These are phyloP conservation scores for Dactylellina leptospora DNA, from an alignment of 2,329 filamentous ascomycete genomes.

Conservation along the genomic window DNA sequence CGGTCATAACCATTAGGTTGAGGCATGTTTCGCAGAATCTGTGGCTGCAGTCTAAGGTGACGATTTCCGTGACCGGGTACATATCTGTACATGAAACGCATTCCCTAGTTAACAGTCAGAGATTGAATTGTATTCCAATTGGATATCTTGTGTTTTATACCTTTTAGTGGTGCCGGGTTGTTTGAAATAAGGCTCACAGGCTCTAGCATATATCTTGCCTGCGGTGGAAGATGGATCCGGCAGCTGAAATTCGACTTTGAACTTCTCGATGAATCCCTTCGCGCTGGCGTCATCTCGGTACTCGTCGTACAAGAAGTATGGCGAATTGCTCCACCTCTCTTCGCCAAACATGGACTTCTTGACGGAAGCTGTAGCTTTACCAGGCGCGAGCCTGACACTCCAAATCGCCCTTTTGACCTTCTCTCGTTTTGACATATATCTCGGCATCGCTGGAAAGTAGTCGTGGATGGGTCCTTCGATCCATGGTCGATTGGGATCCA, in stretches of 20 bases:
- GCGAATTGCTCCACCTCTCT: slow-evolving; percentile 30
- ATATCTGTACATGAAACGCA: slow-evolving; percentile 48
- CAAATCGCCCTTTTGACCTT: slow-evolving; percentile 41
- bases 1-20: slow-evolving; percentile 36
- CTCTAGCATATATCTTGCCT: slow-evolving; percentile 44
- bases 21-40: slow-evolving; percentile 40
- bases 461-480: slow-evolving; percentile 22
- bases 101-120: slow-evolving; percentile 10
- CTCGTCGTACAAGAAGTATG: slow-evolving; percentile 47
- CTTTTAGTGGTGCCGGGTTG: slow-evolving; percentile 33
- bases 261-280: slow-evolving; percentile 39
- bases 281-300: slow-evolving; percentile 17
- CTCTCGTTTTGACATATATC: slow-evolving; percentile 27
- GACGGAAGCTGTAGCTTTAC: slow-evolving; percentile 36
- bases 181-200: slow-evolving; percentile 43
- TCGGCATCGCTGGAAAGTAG: slow-evolving; percentile 10
- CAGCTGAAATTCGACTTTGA: slow-evolving; percentile 31
- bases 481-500: slow-evolving; percentile 21
- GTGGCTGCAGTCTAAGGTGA: slow-evolving; percentile 36
- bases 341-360: slow-evolving; percentile 40
- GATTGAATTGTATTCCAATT: not conserved
- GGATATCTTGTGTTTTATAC: not conserved
- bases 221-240: slow-evolving; percentile 22
- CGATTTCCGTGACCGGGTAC: slow-evolving; percentile 31
- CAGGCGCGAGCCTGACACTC: slow-evolving; percentile 28